Conservation (phyloP, 441 rosid species). For the Gossypium lobatum region DNA sequence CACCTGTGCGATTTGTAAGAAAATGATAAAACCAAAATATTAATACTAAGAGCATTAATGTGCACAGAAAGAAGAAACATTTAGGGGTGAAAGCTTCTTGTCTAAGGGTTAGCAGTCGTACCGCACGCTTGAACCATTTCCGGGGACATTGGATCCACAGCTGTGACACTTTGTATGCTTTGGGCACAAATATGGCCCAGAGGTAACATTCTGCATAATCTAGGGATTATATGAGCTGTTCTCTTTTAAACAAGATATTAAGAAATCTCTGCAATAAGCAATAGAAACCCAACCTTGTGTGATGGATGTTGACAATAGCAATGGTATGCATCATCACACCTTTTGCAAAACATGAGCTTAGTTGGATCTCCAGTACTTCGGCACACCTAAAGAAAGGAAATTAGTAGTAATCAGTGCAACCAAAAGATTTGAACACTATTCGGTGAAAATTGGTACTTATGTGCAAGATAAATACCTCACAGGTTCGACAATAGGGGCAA, state of each 20-base stretch:
- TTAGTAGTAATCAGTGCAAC: slow-evolving; percentile 1
- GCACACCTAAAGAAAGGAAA: slow-evolving; percentile 51
- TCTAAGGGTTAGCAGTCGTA: slow-evolving; percentile 22
- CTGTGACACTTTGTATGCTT: slow-evolving; percentile 96
- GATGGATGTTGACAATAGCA: slow-evolving; percentile 99
- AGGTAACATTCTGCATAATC: slow-evolving; percentile 70
- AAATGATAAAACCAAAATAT: slow-evolving; percentile 12
- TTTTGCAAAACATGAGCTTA: slow-evolving; percentile 91
- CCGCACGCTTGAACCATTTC: slow-evolving; percentile 96
- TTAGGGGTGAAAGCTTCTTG: not conserved
- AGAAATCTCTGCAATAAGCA: slow-evolving; percentile 8
- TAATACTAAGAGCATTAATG: not conserved
- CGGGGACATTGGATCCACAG: slow-evolving; percentile 92
- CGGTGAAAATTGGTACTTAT: not conserved
- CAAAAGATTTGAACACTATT: not conserved
- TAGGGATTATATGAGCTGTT: slow-evolving; percentile 19
- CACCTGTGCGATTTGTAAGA: slow-evolving; percentile 48
- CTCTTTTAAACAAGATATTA: slow-evolving; percentile 18
- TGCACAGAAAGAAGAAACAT: not conserved
- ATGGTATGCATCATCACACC: slow-evolving; percentile 94
- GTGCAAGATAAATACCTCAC: slow-evolving; percentile 52
- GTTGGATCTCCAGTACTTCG: slow-evolving; percentile 90
- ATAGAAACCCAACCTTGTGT: slow-evolving; percentile 57
- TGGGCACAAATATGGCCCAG: slow-evolving; percentile 95
- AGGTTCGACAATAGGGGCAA: slow-evolving; percentile 82